Evolutionary conservation across 2,329 filamentous ascomycete species (phyloP).

Genomic region (Exutisphaerella laricina): DNA sequence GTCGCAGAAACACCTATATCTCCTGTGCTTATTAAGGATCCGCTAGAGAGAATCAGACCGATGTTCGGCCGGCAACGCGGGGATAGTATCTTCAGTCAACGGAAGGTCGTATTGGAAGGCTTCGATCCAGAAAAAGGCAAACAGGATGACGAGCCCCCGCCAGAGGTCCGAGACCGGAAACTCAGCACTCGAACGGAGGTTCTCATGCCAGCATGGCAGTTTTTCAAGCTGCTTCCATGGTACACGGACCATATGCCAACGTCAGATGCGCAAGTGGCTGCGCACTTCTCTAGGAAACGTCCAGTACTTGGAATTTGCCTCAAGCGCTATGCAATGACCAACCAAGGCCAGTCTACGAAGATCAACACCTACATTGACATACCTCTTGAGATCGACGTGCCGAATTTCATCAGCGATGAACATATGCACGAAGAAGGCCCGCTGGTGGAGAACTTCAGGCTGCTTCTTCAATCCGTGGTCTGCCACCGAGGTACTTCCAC

Average conservation of each 20-base stretch:
- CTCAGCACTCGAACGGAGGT: constrained; percentile 63
- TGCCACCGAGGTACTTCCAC: constrained; percentile 85
- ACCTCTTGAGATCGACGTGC: constrained; percentile 73
- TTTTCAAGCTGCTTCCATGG: constrained; percentile 92
- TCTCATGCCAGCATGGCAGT: constrained; percentile 94
- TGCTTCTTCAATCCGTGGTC: constrained; percentile 83
- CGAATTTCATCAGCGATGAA: constrained; percentile 84
- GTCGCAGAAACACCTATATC: constrained; percentile 17
- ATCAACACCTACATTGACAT: constrained; percentile 87
- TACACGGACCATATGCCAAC: constrained; percentile 64
- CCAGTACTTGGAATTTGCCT: constrained; percentile 89
- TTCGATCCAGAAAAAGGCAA: constrained; percentile 39
- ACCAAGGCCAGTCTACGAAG: constrained; percentile 61
- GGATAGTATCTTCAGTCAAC: constrained; percentile 47
- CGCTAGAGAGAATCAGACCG: constrained; percentile 32
- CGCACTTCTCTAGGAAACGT: constrained; percentile 73
- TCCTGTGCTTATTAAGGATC: constrained; percentile 24
- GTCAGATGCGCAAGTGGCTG: constrained; percentile 75
- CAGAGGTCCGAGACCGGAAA: constrained; percentile 23
- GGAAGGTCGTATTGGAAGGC: constrained; percentile 32
- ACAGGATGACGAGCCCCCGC: constrained; percentile 26
- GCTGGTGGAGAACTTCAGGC: constrained; percentile 82
- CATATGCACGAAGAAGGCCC: constrained; percentile 60
- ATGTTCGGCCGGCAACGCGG: constrained; percentile 37
- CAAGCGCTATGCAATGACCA: constrained; percentile 77